Percentiles rank a stretch among this genome's conserved stretches.
phyloP scores from a whole-genome alignment of 306 rosid genomes.

The Lablab purpureus region DNA sequence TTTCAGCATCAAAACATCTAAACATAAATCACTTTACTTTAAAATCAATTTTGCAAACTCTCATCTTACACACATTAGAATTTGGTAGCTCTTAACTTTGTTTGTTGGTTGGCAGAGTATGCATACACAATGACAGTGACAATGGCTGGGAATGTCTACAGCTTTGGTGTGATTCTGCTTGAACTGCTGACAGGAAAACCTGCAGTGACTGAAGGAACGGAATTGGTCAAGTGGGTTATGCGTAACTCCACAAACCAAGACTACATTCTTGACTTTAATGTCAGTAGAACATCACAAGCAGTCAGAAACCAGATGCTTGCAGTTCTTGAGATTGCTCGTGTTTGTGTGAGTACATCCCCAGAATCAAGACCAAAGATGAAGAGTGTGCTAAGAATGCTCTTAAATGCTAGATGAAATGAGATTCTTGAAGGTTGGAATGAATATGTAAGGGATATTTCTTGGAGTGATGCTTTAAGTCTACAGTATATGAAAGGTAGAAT shows the following conservation, averaged over 20 bases:
- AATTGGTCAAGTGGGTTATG: conserved; percentile 80
- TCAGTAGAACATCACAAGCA: conserved; percentile 72
- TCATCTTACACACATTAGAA: neutral
- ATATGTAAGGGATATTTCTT: neutral
- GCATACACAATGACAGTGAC: conserved; percentile 93
- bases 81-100: conserved; percentile 32
- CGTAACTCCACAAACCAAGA: conserved; percentile 59
- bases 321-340: conserved; percentile 68
- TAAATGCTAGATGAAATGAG: conserved; percentile 68
- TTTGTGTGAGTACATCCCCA: conserved; percentile 68
- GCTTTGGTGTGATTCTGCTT: conserved; percentile 83
- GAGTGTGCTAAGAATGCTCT: conserved; percentile 76
- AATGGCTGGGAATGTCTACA: conserved; percentile 79
- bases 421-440: neutral
- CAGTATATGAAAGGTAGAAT: conserved; percentile 29
- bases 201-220: conserved; percentile 79
- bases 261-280: conserved; percentile 66
- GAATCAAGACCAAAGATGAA: conserved; percentile 92
- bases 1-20: neutral
- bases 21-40: neutral
- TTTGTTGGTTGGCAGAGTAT: conserved; percentile 71
- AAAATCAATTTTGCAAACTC: neutral
- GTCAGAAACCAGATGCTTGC: conserved; percentile 80
- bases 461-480: conserved; percentile 7
- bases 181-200: conserved; percentile 89